These are phyloP conservation scores for Trypanosoma scelopori DNA, from an alignment of 208 protist species.

Conservation along the genomic window DNA sequence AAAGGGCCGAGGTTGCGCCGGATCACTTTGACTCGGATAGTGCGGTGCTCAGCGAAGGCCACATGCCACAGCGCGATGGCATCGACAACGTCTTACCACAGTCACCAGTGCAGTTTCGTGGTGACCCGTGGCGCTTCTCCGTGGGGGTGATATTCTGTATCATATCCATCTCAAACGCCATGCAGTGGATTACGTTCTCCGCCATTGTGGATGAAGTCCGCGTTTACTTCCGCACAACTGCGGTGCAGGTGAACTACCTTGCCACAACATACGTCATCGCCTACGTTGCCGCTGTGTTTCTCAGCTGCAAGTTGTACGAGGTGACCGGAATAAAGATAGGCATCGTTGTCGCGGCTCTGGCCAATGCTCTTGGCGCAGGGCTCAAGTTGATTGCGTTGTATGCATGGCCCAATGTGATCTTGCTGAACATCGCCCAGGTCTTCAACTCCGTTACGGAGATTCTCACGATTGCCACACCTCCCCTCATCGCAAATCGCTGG, in stretches of 20 bases:
- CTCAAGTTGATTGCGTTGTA: constrained; percentile 73
- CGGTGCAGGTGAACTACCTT: constrained; percentile 69
- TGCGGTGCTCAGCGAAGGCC: no score
- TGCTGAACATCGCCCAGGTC: constrained; percentile 63
- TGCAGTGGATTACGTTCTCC: constrained; percentile 74
- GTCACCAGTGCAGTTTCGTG: constrained; percentile 12
- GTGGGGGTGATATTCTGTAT: constrained; percentile 55
- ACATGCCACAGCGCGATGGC: no score
- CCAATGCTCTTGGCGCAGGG: constrained; percentile 52
- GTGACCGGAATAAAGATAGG: constrained; percentile 60
- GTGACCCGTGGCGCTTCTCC: constrained; percentile 56
- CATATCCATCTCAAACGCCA: constrained; percentile 65
- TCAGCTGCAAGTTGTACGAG: constrained; percentile 84
- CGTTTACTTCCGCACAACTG: constrained; percentile 55
- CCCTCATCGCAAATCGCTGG: constrained; percentile 77
- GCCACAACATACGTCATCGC: constrained; percentile 74
- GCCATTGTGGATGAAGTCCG: constrained; percentile 57
- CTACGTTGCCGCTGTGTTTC: constrained; percentile 72
- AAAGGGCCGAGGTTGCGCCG: background rate
- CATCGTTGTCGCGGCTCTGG: constrained; percentile 42
- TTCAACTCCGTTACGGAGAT: constrained; percentile 76
- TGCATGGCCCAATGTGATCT: constrained; percentile 48
- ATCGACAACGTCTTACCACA: no score
- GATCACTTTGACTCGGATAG: no score
- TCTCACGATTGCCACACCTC: constrained; percentile 74